Percentiles rank a stretch among this genome's conserved stretches.
phyloP scores from a whole-genome alignment of 23 red algal genomes.

The Gracilariopsis chorda region DNA sequence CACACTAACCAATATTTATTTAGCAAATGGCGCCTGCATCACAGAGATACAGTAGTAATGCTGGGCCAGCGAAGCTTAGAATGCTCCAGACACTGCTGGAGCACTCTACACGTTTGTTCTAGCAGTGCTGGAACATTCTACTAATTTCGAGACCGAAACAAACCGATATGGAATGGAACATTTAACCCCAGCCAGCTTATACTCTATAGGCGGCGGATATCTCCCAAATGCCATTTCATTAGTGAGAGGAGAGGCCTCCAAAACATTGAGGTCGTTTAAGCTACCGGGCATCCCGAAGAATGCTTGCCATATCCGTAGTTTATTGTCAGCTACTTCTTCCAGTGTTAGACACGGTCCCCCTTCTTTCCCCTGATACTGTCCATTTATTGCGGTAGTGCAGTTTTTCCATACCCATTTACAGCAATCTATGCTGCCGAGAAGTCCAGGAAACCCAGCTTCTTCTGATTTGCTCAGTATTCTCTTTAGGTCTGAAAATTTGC shows the following conservation, averaged over 20 bases:
- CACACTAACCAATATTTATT: too few species aligned
- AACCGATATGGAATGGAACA: background rate
- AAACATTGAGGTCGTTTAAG: constrained; percentile 23
- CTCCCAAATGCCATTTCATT: background rate
- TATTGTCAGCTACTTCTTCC: background rate
- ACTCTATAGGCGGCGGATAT: background rate
- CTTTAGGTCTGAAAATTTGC: background rate
- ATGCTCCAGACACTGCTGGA: too few species aligned
- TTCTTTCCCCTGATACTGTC: constrained; percentile 19
- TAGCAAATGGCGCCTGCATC: too few species aligned
- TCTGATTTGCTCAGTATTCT: background rate
- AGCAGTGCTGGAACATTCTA: too few species aligned
- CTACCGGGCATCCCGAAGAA: constrained; percentile 16
- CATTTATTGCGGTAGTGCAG: background rate
- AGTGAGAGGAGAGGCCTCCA: background rate
- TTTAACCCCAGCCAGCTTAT: background rate
- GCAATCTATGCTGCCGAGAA: constrained; percentile 16
- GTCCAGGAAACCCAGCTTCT: background rate
- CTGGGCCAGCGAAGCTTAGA: too few species aligned
- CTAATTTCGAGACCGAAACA: too few species aligned
- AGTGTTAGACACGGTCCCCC: background rate
- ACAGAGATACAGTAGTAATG: too few species aligned
- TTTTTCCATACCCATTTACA: constrained; percentile 11
- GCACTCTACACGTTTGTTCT: too few species aligned
- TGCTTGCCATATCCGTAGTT: constrained; percentile 20